Evolutionary conservation across 257 asterid genomes (phyloP), one percentile per base, ranked within the genome.

Genomic region (Eustoma russellianum): DNA sequence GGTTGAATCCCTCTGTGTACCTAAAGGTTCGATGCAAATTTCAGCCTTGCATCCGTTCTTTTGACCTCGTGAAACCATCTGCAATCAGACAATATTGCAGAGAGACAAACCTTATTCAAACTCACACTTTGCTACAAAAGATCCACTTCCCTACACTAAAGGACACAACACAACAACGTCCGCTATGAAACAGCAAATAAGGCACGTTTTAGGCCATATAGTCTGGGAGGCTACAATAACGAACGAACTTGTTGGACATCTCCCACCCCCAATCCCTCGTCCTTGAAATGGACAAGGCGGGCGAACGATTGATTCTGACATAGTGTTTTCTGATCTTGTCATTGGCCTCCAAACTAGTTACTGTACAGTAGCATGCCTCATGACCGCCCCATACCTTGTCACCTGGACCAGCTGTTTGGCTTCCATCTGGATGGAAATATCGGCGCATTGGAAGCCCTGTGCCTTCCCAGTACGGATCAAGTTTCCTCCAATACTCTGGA

Each of bases 381-480:
- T 89, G 97, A 41, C 97, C 97, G 2, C 95, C 97, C 97, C 95
- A 89, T 28, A 81, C 86, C 58, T 17, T 34, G 73, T 89, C 97
- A 33, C 57, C 78, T 6, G 72, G 57, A 50, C 77, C 97, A 0
- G 90, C 93, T 2, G 80, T 75, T 53, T 83, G 69, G 79, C 85
- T 89, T 38, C 95, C 97, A 54, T 89, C 97, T 0, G 58, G 79
- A 60, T 77, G 94, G 80, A 89, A 89, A 75, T 74, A 77, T 3
- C 94, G 82, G 9, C 75, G 80, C 90, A 86, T 64, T 0, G 63
- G 70, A 13, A 57, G 11, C 5, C 88, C 93, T 1, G 49, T 55
- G 14, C 86, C 88, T 0, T 50, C 62, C 97, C 97, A 86, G 67
- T 63, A 77, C 0, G 95, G 94, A 64, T 86, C 97, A 16, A 83